Base-by-base conservation (phyloP, 768 basidiomycete species). In the Chalciporus pseudorubinellus region DNA sequence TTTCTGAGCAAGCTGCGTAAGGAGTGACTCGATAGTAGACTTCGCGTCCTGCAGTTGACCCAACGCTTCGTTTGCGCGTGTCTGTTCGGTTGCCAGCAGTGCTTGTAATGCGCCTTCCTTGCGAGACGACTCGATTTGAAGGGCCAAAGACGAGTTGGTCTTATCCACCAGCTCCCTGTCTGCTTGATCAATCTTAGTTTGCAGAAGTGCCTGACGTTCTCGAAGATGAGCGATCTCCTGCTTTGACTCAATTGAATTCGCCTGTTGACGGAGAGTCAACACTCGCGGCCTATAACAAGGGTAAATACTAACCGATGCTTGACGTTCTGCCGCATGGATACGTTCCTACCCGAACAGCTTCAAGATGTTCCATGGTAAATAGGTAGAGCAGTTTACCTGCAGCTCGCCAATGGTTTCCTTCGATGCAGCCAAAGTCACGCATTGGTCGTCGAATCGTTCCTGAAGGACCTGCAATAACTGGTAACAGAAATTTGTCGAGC, bases 361-460 rank as follows among this genome's bases (percentile, higher is more conserved):
- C 13, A 43, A 33, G 13, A 21, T 33, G 24, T 22, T 24, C 49
- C 11, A 7, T 8, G 4, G 13, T 11, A 12, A 41, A 42, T 18
- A 36, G 11, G 3, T 0, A 24, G 26, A 12, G 34, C 19, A 48
- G 12, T 33, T 59, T 54, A 77, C 78, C 65, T 80, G 82, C 12
- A 79, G 55, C 58, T 84, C 80, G 2, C 74, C 79, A 18, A 74
- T 64, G 6, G 77, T 70, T 52, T 85, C 83, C 57, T 80, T 82
- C 7, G 79, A 74, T 20, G 83, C 64, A 21, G 75, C 73, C 42
- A 83, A 64, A 2, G 80, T 78, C 6, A 79, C 67, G 1, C 74
- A 63, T 55, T 84, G 83, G 14, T 81, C 76, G 12, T 86, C 83
- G 46, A 79, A 80, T 21, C 82, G 76, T 48, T 86, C 82, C 59